phyloP scores from a whole-genome alignment of 805 yeast genomes.

The Candida caryicola region DNA sequence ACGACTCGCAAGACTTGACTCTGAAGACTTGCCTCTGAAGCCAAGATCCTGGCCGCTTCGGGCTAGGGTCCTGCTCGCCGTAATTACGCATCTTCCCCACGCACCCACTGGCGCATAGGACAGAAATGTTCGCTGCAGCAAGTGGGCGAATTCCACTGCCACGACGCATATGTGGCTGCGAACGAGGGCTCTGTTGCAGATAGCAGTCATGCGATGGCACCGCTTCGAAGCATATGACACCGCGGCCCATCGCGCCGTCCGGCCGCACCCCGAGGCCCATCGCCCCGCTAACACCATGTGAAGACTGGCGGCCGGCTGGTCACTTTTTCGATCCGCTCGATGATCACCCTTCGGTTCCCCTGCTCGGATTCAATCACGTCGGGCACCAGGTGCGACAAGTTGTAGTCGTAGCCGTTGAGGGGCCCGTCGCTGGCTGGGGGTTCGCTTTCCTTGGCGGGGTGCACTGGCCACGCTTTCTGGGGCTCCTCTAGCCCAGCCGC shows the following conservation, averaged over 20 bases:
- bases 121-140: too few relatives aligned
- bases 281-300: conserved; percentile 54
- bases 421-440: not conserved
- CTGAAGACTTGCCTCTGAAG: too few relatives aligned
- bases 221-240: not conserved
- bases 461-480: too few relatives aligned
- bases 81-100: too few relatives aligned
- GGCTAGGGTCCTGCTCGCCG: too few relatives aligned
- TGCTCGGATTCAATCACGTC: not conserved
- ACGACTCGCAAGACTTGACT: too few relatives aligned
- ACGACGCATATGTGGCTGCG: too few relatives aligned
- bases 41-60: too few relatives aligned
- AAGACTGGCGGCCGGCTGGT: conserved; percentile 59
- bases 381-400: conserved; percentile 1
- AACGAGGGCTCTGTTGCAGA: too few relatives aligned
- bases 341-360: conserved; percentile 44
- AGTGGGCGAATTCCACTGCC: not conserved
- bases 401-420: conserved; percentile 12
- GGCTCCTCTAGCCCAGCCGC: too few relatives aligned
- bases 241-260: not conserved
- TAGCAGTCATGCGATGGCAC: not conserved
- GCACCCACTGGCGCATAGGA: too few relatives aligned
- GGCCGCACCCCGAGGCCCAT: not conserved
- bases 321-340: conserved; percentile 58
- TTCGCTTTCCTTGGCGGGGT: conserved; percentile 4